A percentile compares a stretch with the other conserved stretches of the same genome.
Conservation (phyloP, 176 grass and related monocot genomes). For the Puccinellia tenuiflora region DNA sequence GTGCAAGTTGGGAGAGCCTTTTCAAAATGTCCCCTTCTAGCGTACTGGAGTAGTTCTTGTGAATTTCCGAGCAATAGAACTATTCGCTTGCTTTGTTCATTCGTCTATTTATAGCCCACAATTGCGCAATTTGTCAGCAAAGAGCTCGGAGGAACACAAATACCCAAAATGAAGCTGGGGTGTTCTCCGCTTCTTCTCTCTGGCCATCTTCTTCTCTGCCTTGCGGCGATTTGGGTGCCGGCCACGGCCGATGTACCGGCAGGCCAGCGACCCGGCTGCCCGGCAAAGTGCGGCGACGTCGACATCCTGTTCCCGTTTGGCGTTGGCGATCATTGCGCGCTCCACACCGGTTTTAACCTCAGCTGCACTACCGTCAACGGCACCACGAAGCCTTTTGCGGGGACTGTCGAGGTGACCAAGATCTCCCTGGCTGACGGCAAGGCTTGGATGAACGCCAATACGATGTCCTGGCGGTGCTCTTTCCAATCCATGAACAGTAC, state of each 20-base stretch:
- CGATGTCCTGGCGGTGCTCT: neutral
- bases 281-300: neutral
- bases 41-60: too few relatives aligned
- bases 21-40: too few relatives aligned
- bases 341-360: neutral
- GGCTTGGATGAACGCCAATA: neutral
- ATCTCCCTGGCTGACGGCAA: constrained; percentile 7
- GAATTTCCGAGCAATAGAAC: too few relatives aligned
- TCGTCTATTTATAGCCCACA: too few relatives aligned
- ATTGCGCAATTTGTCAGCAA: too few relatives aligned
- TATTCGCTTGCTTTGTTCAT: too few relatives aligned
- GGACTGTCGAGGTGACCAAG: neutral
- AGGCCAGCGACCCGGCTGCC: neutral
- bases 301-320: constrained; percentile 8
- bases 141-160: too few relatives aligned
- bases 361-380: neutral
- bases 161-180: neutral
- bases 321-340: neutral
- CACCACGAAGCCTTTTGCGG: neutral
- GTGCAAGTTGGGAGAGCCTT: too few relatives aligned
- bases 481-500: rapidly evolving
- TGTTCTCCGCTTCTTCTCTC: neutral
- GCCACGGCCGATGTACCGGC: neutral
- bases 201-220: neutral
- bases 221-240: neutral